Base-by-base conservation (phyloP, 441 rosid species). In the Erodium chrysanthum region DNA sequence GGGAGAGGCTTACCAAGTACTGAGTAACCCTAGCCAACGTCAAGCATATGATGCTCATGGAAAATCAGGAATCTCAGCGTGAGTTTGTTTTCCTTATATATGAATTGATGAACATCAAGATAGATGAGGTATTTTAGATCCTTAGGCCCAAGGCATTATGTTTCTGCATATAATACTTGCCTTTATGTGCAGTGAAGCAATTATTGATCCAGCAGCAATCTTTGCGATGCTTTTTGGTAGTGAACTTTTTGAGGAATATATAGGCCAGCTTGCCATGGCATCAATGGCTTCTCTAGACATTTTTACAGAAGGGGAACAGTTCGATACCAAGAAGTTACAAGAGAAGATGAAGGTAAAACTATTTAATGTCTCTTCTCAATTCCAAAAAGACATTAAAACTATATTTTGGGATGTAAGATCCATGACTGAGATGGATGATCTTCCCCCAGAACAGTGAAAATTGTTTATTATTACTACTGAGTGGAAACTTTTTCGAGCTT, bases 201-300 rank as follows among this genome's bases (percentile, higher is more conserved):
- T 89, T 69, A 88, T 93, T 0, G 97, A 93, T 69, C 97, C 97
- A 68, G 98, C 98, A 7, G 97, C 87, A 44, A 86, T 93, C 67
- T 93, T 91, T 75, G 98, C 98, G 0, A 89, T 91, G 98, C 97
- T 93, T 44, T 93, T 93, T 72, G 98, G 98, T 65, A 93, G 98
- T 65, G 98, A 93, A 76, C 97, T 93, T 77, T 93, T 93, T 40
- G 98, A 86, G 80, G 92, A 82, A 33, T 93, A 91, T 64, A 88
- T 93, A 66, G 98, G 98, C 73, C 88, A 88, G 81, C 97, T 93
- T 77, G 97, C 97, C 63, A 93, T 93, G 97, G 97, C 98, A 61
- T 93, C 96, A 42, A 89, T 93, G 93, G 96, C 98, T 81, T 93
- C 98, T 18, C 77, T 85, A 64, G 97, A 93, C 80, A 81, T 85